Evolutionary conservation across 306 rosid species (phyloP), one percentile per base, ranked within the genome.

Genomic region (Trichosanthes cucumerina): DNA sequence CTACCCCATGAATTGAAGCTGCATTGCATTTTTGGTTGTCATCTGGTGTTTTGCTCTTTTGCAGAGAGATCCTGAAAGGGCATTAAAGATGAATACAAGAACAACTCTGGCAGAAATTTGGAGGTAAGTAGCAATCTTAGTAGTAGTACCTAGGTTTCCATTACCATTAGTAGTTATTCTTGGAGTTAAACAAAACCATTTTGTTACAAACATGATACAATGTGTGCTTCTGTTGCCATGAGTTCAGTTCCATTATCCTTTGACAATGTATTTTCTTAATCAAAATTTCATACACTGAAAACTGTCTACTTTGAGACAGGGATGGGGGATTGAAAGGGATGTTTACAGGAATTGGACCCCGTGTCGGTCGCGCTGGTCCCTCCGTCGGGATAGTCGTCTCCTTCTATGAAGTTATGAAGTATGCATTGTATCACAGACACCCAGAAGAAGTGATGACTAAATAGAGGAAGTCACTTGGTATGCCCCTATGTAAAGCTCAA

Each of bases 381-480:
- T 92, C 99, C 0, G 97, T 92, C 24, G 97, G 97, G 56, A 92
- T 95, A 76, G 99, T 95, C 39, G 90, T 95, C 81, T 95, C 99
- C 23, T 89, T 87, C 79, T 95, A 95, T 8, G 97, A 95, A 81
- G 93, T 91, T 64, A 96, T 92, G 75, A 95, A 95, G 83, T 86
- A 92, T 80, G 86, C 83, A 77, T 76, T 92, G 70, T 79, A 91
- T 75, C 81, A 69, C 24, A 78, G 86, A 75, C 86, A 77, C 79
- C 83, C 19, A 62, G 79, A 74, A 79, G 78, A 85, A 82, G 63
- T 4, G 9, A 62, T 47, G 79, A 19, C 19, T 31, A 28, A 72
- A 76, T 44, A 79, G 46, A 36, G 39, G 43, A 75, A 77, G 47
- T 10, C 53, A 3, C 23, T 19, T 52, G 34, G 53, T 10, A 39